These are phyloP conservation scores for Chalara sp. DNA, from an alignment of 2,329 filamentous ascomycete species.

Conservation along the genomic window DNA sequence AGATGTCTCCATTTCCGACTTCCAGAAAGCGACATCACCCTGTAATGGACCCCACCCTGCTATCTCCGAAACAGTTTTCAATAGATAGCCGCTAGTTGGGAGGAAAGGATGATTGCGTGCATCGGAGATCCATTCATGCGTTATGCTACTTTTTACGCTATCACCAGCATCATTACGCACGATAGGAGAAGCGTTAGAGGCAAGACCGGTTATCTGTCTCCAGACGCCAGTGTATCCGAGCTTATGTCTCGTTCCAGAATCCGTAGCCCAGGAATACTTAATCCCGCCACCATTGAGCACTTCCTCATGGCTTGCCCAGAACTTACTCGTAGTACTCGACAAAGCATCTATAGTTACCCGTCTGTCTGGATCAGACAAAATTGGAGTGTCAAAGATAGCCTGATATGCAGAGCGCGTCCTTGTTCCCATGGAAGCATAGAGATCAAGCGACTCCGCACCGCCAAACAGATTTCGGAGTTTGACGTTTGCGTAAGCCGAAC, in stretches of 20 bases:
- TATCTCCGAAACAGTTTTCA: slow-evolving; percentile 74
- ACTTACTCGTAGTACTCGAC: slow-evolving; percentile 78
- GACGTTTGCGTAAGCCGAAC: slow-evolving; percentile 83
- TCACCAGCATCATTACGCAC: slow-evolving; percentile 84
- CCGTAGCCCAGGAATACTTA: slow-evolving; percentile 68
- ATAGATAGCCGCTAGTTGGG: slow-evolving; percentile 72
- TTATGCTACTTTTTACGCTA: slow-evolving; percentile 79
- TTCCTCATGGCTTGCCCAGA: slow-evolving; percentile 93
- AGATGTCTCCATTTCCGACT: slow-evolving; percentile 79
- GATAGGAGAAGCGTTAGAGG: slow-evolving; percentile 68
- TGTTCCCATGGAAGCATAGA: slow-evolving; percentile 84
- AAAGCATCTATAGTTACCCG: slow-evolving; percentile 73
- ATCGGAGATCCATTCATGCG: slow-evolving; percentile 75
- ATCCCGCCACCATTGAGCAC: slow-evolving; percentile 70
- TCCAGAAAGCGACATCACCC: slow-evolving; percentile 91
- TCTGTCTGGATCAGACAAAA: slow-evolving; percentile 78
- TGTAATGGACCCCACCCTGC: slow-evolving; percentile 77
- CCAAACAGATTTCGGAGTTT: slow-evolving; percentile 90
- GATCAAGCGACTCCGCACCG: slow-evolving; percentile 80
- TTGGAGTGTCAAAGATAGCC: slow-evolving; percentile 73
- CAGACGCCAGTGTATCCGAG: slow-evolving; percentile 75
- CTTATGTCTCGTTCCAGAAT: slow-evolving; percentile 63
- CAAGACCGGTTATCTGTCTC: slow-evolving; percentile 81
- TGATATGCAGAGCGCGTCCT: slow-evolving; percentile 89
- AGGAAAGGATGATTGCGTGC: slow-evolving; percentile 78